Conservation (phyloP, 176 grass and related monocot genomes). For the Bonia amplexicaulis region DNA sequence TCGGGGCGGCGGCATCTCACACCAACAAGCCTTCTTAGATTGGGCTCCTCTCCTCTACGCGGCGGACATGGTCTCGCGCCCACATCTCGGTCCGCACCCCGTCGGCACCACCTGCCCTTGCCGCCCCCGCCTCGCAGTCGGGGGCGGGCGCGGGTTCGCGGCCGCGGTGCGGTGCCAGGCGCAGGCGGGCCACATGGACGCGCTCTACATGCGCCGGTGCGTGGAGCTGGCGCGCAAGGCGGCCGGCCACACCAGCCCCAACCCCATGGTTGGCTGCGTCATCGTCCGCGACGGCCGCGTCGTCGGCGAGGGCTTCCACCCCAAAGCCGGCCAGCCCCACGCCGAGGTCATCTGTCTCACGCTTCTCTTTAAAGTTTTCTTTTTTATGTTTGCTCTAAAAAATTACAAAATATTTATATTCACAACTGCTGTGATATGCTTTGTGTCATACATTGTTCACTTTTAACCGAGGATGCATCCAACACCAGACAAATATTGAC, state of each 20-base stretch:
- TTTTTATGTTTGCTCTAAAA: not conserved
- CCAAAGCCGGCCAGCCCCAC: slow-evolving; percentile 79
- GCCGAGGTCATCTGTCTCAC: slow-evolving; percentile 53
- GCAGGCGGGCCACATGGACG: slow-evolving; percentile 32
- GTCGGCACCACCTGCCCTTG: not conserved
- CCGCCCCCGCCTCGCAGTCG: not conserved
- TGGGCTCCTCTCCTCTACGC: not conserved
- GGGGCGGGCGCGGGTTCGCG: not conserved
- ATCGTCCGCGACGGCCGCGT: slow-evolving; percentile 67
- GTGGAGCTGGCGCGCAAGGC: slow-evolving; percentile 79
- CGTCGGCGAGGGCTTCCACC: slow-evolving; percentile 86
- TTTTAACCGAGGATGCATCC: not conserved
- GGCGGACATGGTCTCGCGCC: slow-evolving; percentile 2
- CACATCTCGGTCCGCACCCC: not conserved
- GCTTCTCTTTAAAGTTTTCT: not conserved
- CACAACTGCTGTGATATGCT: not conserved
- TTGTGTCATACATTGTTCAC: not conserved
- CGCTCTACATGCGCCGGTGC: slow-evolving; percentile 66
- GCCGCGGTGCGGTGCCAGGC: slow-evolving; percentile 39
- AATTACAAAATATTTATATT: not conserved
- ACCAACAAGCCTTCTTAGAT: not conserved
- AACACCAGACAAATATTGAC: not conserved
- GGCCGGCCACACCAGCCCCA: slow-evolving; percentile 72
- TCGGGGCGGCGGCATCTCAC: not conserved
- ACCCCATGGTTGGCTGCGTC: slow-evolving; percentile 92